Percentiles rank a stretch among this genome's conserved stretches.
Evolutionary conservation across 129 eudicot species (phyloP).

Genomic region (Escallonia rubra): DNA sequence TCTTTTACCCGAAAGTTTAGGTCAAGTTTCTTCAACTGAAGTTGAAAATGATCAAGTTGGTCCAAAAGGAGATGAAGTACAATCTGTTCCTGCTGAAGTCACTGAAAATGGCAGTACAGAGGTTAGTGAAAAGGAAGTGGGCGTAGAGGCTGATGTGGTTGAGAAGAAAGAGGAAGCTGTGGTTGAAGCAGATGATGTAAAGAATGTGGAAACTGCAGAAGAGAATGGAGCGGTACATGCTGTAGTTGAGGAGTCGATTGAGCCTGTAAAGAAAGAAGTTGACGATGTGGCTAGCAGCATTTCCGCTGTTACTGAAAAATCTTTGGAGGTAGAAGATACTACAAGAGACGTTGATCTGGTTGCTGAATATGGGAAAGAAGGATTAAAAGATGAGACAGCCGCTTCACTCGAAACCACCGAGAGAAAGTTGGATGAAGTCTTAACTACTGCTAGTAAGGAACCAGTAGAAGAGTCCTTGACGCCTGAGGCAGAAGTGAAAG

Average conservation of each 20-base stretch:
- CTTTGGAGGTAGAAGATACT: constrained; percentile 9
- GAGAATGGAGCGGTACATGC: neutral
- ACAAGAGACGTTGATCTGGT: constrained; percentile 23
- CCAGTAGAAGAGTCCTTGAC: constrained; percentile 27
- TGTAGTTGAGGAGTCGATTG: constrained; percentile 6
- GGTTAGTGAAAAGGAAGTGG: neutral
- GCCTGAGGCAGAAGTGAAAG: constrained; percentile 19
- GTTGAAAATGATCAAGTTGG: constrained; percentile 3
- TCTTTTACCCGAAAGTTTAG: neutral
- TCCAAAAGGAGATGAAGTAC: neutral
- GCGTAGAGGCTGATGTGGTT: neutral
- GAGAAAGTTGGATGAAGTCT: no score
- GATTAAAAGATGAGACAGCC: constrained; percentile 19
- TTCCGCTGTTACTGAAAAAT: constrained; percentile 13
- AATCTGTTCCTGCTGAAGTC: neutral
- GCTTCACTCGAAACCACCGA: constrained; percentile 11
- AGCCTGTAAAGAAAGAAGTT: constrained; percentile 15
- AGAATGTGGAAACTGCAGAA: constrained; percentile 17
- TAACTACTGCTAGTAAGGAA: constrained; percentile 13
- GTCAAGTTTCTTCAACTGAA: constrained; percentile 2
- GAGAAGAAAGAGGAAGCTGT: constrained; percentile 5
- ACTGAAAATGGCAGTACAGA: neutral
- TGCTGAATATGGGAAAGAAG: constrained; percentile 26
- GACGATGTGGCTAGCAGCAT: constrained; percentile 7
- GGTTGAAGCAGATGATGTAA: constrained; percentile 8